Conservation (phyloP, 208 protist genomes). For the Trypanosoma conorhini region DNA sequence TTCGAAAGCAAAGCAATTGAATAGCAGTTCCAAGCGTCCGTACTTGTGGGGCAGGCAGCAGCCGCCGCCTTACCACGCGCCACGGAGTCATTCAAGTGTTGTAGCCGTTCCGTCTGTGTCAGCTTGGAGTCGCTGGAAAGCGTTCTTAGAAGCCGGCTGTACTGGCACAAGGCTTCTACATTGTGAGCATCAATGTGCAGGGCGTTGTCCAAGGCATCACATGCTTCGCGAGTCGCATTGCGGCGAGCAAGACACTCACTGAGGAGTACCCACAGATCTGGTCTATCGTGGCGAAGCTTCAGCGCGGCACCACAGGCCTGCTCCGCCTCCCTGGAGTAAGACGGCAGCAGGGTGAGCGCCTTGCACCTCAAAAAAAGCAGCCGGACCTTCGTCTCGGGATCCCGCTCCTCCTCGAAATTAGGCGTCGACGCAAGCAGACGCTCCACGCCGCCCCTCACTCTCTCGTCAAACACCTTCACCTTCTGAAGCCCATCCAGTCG, state of each 20-base stretch:
- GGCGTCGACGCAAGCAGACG: constrained; percentile 48
- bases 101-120: constrained; percentile 40
- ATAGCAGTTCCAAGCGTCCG: constrained; percentile 73
- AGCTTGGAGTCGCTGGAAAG: constrained; percentile 58
- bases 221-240: constrained; percentile 75
- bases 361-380: constrained; percentile 65
- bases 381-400: constrained; percentile 53
- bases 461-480: constrained; percentile 64
- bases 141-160: constrained; percentile 81
- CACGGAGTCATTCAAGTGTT: constrained; percentile 56
- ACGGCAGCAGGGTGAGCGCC: constrained; percentile 58
- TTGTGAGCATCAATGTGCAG: constrained; percentile 43
- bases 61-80: constrained; percentile 61
- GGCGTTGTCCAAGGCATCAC: constrained; percentile 71
- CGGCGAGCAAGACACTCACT: constrained; percentile 75
- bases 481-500: constrained; percentile 48
- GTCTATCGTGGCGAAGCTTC: constrained; percentile 53
- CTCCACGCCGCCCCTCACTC: constrained; percentile 48
- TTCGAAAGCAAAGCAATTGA: constrained; percentile 69
- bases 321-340: constrained; percentile 76
- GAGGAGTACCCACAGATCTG: constrained; percentile 76
- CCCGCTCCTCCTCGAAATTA: constrained; percentile 43
- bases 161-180: constrained; percentile 70
- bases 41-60: constrained; percentile 40
- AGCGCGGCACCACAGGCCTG: constrained; percentile 68